phyloP scores from a whole-genome alignment of 139 green algal species.

The Haematococcus lacustris region DNA sequence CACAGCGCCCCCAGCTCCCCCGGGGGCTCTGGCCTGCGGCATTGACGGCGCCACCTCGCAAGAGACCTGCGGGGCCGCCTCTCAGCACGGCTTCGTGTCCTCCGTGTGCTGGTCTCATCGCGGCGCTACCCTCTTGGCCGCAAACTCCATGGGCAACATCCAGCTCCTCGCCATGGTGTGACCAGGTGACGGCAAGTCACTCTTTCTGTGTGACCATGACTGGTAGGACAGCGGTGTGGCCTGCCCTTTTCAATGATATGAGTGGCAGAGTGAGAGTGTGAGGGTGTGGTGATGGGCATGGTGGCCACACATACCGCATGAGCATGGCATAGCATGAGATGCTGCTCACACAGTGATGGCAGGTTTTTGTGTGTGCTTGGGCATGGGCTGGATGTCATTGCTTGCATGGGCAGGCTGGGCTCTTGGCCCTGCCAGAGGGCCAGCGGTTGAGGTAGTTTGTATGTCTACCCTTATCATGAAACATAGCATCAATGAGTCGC shows the following conservation, averaged over 20 bases:
- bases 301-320: too few relatives aligned
- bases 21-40: background rate
- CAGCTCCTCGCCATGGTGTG: constrained; percentile 23
- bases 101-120: constrained; percentile 28
- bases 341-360: too few relatives aligned
- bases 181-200: background rate
- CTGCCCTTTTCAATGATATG: background rate
- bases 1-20: background rate
- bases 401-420: too few relatives aligned
- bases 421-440: too few relatives aligned
- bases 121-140: constrained; percentile 27
- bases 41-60: too few relatives aligned
- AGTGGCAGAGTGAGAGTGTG: background rate
- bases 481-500: too few relatives aligned
- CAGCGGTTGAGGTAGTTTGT: too few relatives aligned
- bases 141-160: constrained; percentile 30
- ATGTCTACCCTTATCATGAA: too few relatives aligned
- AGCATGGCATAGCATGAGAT: too few relatives aligned
- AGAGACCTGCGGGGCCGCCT: background rate
- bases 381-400: too few relatives aligned
- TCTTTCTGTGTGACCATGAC: background rate
- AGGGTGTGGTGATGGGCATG: background rate
- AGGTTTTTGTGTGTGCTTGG: too few relatives aligned
- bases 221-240: background rate
- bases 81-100: constrained; percentile 24